A percentile compares a stretch with the other conserved stretches of the same genome.
These are phyloP conservation scores for Letharia columbiana DNA, from an alignment of 495 filamentous ascomycete species.

Conservation along the genomic window DNA sequence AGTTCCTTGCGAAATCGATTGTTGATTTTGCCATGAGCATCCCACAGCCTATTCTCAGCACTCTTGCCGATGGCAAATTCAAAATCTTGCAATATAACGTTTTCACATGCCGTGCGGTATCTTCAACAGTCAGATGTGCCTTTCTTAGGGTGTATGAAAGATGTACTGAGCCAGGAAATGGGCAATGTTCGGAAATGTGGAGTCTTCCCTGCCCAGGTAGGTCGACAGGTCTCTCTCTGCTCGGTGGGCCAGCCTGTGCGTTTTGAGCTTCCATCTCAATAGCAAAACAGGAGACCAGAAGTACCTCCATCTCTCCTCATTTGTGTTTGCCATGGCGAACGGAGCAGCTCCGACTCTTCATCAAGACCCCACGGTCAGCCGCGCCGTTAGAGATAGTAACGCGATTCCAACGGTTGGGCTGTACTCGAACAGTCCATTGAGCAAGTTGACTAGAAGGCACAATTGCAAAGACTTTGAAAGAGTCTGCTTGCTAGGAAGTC, in stretches of 20 bases:
- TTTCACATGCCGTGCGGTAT: conserved; percentile 60
- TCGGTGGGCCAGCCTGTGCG: conserved; percentile 37
- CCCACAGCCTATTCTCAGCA: conserved; percentile 69
- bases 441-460: not conserved
- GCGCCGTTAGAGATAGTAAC: conserved; percentile 48
- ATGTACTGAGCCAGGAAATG: conserved; percentile 49
- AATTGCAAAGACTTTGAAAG: not conserved
- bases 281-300: not conserved
- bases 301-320: conserved; percentile 45
- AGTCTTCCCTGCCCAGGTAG: conserved; percentile 44
- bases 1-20: conserved; percentile 60
- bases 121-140: conserved; percentile 36
- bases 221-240: conserved; percentile 42
- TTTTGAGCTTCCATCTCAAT: conserved; percentile 24
- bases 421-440: conserved; percentile 35
- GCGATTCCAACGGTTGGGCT: conserved; percentile 29
- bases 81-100: conserved; percentile 65
- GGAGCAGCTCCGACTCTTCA: conserved; percentile 23
- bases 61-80: conserved; percentile 53
- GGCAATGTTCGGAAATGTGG: conserved; percentile 49
- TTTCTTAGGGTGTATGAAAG: conserved; percentile 7
- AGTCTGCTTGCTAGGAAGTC: not conserved
- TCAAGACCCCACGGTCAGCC: conserved; percentile 45
- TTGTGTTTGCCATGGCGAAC: conserved; percentile 39
- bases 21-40: conserved; percentile 68